These are phyloP conservation scores for Podaxis carcinomalis DNA, from an alignment of 768 basidiomycete genomes.

Conservation along the genomic window DNA sequence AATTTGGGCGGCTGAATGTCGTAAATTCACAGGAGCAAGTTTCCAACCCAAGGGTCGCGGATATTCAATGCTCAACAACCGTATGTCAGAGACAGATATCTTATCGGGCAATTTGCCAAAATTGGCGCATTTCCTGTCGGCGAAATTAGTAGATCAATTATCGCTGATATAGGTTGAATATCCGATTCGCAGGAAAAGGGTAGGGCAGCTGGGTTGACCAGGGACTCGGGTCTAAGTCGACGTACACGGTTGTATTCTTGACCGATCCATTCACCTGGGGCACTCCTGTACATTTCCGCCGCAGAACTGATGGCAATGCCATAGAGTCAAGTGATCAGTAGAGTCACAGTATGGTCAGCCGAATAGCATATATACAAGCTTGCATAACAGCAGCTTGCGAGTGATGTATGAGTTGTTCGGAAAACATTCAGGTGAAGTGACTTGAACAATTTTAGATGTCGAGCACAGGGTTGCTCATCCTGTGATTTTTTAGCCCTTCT, in stretches of 20 bases:
- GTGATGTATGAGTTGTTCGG: not conserved
- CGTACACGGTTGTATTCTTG: not conserved
- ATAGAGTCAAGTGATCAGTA: not conserved
- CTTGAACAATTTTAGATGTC: not conserved
- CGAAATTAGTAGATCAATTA: not conserved
- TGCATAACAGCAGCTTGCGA: not conserved
- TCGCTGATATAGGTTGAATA: not conserved
- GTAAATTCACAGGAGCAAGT: not conserved
- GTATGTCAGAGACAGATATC: not conserved
- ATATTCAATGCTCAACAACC: not conserved
- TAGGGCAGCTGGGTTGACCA: not conserved
- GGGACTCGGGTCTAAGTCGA: not conserved
- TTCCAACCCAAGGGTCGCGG: not conserved
- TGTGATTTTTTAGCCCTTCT: not conserved
- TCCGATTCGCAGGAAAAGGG: not conserved
- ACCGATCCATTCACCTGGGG: not conserved
- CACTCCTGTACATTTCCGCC: not conserved
- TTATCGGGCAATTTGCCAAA: constrained; percentile 4
- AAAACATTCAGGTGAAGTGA: not conserved
- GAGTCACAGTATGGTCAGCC: not conserved
- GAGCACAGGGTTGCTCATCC: not conserved
- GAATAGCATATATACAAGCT: not conserved
- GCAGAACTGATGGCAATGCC: not conserved
- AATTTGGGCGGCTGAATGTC: not conserved
- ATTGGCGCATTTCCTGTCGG: not conserved